phyloP scores from a whole-genome alignment of 2,329 filamentous ascomycete genomes.

The Zasmidium cellare region DNA sequence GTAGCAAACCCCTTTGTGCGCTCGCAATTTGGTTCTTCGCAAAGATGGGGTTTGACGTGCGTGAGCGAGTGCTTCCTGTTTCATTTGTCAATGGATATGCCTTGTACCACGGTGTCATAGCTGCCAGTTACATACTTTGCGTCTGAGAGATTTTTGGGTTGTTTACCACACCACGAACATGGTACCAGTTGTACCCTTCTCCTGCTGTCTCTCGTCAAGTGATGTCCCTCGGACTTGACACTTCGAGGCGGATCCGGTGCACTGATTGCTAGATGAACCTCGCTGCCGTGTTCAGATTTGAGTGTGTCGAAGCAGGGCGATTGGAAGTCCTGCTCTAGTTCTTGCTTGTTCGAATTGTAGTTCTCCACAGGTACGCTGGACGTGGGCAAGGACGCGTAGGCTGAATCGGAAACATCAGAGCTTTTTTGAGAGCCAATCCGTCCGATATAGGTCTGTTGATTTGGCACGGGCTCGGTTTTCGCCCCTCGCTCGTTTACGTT shows the following conservation, averaged over 20 bases:
- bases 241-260: slow-evolving; percentile 4
- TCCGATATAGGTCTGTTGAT: slow-evolving; percentile 1
- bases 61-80: slow-evolving; percentile 73
- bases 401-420: slow-evolving; percentile 18
- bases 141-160: slow-evolving; percentile 23
- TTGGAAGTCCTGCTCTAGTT: slow-evolving; percentile 11
- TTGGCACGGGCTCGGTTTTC: slow-evolving; percentile 12
- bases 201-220: slow-evolving; percentile 2
- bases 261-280: neutral
- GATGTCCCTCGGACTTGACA: slow-evolving; percentile 10
- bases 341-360: slow-evolving; percentile 10
- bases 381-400: slow-evolving; percentile 12
- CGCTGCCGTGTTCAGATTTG: neutral
- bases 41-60: slow-evolving; percentile 68
- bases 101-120: neutral
- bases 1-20: slow-evolving; percentile 70
- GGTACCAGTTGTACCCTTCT: slow-evolving; percentile 4
- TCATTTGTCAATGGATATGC: slow-evolving; percentile 3
- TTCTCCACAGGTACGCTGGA: slow-evolving; percentile 1
- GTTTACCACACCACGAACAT: slow-evolving; percentile 10
- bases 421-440: neutral
- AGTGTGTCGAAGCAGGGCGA: neutral
- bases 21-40: slow-evolving; percentile 58
- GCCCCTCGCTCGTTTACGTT: neutral
- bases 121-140: slow-evolving; percentile 15